A percentile compares a stretch with the other conserved stretches of the same genome.
phyloP scores from a whole-genome alignment of 2,329 filamentous ascomycete species.

The Phyllosticta citrichinensis region DNA sequence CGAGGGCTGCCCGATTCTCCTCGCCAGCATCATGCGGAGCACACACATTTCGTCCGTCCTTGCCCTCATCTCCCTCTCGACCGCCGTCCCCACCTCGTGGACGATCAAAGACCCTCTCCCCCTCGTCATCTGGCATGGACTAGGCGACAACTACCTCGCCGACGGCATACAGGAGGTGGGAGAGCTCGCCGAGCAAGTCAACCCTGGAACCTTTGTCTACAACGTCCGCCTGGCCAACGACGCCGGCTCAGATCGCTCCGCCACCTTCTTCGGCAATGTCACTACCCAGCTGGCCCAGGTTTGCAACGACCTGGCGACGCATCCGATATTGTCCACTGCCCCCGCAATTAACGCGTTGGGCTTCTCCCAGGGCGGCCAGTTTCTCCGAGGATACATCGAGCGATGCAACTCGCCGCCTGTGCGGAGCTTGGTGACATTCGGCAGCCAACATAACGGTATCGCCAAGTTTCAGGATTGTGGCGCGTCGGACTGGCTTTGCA shows the following conservation, averaged over 20 bases:
- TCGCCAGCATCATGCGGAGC: neutral
- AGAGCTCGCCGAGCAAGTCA: constrained; percentile 57
- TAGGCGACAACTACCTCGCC: constrained; percentile 65
- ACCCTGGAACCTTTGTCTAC: constrained; percentile 81
- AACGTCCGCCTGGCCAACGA: constrained; percentile 62
- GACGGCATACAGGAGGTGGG: constrained; percentile 65
- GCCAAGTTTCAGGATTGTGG: constrained; percentile 67
- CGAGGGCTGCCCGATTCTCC: neutral
- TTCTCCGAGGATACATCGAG: constrained; percentile 84
- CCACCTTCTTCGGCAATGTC: constrained; percentile 86
- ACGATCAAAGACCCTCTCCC: constrained; percentile 46
- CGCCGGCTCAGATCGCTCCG: constrained; percentile 59
- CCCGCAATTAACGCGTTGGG: constrained; percentile 83
- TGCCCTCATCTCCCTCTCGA: constrained; percentile 10
- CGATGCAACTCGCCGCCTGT: constrained; percentile 71
- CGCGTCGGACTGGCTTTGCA: constrained; percentile 67
- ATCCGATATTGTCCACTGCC: constrained; percentile 72
- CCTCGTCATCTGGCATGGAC: constrained; percentile 87
- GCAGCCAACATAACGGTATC: constrained; percentile 89
- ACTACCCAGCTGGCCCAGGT: constrained; percentile 66
- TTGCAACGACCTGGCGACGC: constrained; percentile 63
- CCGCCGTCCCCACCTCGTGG: constrained; percentile 14
- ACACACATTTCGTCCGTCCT: constrained; percentile 2
- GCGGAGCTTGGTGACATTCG: constrained; percentile 75
- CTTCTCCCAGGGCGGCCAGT: constrained; percentile 93